These are phyloP conservation scores for Arthrobotrys sphaeroides DNA, from an alignment of 2,329 filamentous ascomycete genomes.

Conservation along the genomic window DNA sequence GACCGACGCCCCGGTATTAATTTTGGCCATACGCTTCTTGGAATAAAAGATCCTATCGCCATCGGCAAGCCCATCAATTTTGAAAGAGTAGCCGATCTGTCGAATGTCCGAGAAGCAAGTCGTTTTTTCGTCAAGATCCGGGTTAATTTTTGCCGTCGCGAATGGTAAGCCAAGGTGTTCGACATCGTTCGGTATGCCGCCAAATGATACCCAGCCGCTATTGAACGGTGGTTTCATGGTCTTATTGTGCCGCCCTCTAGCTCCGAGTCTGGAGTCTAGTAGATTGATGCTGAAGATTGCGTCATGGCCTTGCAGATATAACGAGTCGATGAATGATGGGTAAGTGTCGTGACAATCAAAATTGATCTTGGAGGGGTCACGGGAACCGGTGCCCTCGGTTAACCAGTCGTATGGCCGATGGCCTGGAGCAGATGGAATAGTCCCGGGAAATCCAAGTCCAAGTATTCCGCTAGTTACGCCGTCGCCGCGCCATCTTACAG, in stretches of 20 bases:
- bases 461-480: constrained; percentile 23
- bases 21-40: background rate
- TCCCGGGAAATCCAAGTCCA: constrained; percentile 44
- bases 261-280: background rate
- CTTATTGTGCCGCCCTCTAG: too few species aligned
- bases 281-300: constrained; percentile 32
- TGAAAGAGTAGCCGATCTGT: constrained; percentile 39
- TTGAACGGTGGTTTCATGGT: too few species aligned
- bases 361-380: background rate
- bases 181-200: constrained; percentile 30
- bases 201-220: constrained; percentile 27
- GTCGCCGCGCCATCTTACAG: constrained; percentile 15
- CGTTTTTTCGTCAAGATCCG: background rate
- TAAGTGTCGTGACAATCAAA: constrained; percentile 48
- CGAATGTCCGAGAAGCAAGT: constrained; percentile 24
- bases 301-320: constrained; percentile 15
- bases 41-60: background rate
- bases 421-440: constrained; percentile 15
- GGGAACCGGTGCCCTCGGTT: background rate
- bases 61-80: constrained; percentile 30
- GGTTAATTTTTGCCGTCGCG: constrained; percentile 32
- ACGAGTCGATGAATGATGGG: constrained; percentile 30
- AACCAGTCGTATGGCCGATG: constrained; percentile 39
- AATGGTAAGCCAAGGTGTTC: constrained; percentile 29
- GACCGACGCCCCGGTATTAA: constrained; percentile 29